phyloP scores from a whole-genome alignment of 345 rosid genomes.

The Anacardium occidentale region DNA sequence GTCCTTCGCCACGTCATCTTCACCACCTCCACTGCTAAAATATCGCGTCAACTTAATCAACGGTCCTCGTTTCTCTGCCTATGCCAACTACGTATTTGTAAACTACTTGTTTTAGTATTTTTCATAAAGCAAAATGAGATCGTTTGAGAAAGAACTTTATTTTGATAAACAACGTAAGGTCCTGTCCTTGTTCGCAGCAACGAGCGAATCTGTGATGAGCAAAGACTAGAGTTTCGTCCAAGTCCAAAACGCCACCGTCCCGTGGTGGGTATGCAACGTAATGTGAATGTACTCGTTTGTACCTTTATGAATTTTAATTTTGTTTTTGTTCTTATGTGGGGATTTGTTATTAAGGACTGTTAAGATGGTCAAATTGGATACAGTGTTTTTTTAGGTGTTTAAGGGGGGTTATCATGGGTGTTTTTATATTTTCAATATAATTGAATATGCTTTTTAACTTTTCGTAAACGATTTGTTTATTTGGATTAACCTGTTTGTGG shows the following conservation, averaged over 20 bases:
- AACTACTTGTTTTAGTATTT: neutral
- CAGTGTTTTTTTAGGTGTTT: neutral
- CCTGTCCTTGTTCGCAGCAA: neutral
- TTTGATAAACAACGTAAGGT: neutral
- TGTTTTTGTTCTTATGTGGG: slow-evolving; percentile 5
- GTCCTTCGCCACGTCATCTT: slow-evolving; percentile 12
- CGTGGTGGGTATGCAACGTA: slow-evolving; percentile 21
- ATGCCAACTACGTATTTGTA: slow-evolving; percentile 23
- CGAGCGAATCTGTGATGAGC: neutral
- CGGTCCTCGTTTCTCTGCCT: slow-evolving; percentile 22
- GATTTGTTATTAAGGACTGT: neutral
- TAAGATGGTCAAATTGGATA: slow-evolving; percentile 17
- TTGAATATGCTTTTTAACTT: slow-evolving; percentile 7
- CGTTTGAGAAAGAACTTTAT: neutral
- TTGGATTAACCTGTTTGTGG: slow-evolving; percentile 30
- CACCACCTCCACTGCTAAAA: neutral
- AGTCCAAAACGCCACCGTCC: slow-evolving; percentile 16
- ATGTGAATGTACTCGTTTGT: slow-evolving; percentile 20
- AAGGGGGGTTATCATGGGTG: slow-evolving; percentile 24
- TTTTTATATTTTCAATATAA: slow-evolving; percentile 22
- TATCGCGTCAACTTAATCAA: slow-evolving; percentile 34
- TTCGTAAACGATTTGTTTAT: slow-evolving; percentile 24
- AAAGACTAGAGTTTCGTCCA: neutral
- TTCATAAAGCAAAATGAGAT: no score
- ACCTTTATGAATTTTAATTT: slow-evolving; percentile 3